phyloP scores from a whole-genome alignment of 192 early-diverging fungal species.

The Coemansia sp. region DNA sequence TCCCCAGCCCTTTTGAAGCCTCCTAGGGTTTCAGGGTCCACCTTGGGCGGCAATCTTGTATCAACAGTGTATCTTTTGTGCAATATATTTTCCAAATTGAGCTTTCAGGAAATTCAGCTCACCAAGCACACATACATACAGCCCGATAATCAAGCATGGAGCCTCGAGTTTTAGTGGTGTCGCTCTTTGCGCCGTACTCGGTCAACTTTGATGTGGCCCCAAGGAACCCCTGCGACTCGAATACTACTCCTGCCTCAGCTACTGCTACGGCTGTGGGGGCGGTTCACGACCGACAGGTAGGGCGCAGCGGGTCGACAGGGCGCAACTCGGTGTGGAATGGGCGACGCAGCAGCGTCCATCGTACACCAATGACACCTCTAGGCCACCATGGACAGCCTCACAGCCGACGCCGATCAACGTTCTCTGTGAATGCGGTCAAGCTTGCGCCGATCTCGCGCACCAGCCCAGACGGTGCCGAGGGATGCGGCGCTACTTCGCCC shows the following conservation, averaged over 20 bases:
- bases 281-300: slow-evolving; percentile 23
- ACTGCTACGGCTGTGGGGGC: slow-evolving; percentile 1
- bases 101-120: not conserved
- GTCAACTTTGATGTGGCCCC: slow-evolving; percentile 56
- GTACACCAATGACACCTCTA: slow-evolving; percentile 49
- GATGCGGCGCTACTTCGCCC: slow-evolving; percentile 4
- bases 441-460: slow-evolving; percentile 47
- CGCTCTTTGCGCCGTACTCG: slow-evolving; percentile 73
- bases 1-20: not conserved
- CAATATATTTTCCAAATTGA: not conserved
- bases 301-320: slow-evolving; percentile 33
- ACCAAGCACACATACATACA: not conserved
- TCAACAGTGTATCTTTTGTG: not conserved
- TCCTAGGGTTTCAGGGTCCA: not conserved
- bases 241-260: slow-evolving; percentile 12
- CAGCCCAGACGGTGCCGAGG: slow-evolving; percentile 15
- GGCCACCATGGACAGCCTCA: slow-evolving; percentile 50
- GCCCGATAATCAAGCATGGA: slow-evolving; percentile 23
- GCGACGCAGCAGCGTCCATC: slow-evolving; percentile 51
- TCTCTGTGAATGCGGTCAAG: slow-evolving; percentile 41
- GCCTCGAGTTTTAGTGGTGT: slow-evolving; percentile 65
- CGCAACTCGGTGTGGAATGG: slow-evolving; percentile 49
- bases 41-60: not conserved
- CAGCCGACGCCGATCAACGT: slow-evolving; percentile 49
- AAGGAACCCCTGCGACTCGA: not conserved